Evolutionary conservation across 164 flowering plant genomes (phyloP), one percentile per base, ranked within the genome.

Genomic region (Vitis amurensis): DNA sequence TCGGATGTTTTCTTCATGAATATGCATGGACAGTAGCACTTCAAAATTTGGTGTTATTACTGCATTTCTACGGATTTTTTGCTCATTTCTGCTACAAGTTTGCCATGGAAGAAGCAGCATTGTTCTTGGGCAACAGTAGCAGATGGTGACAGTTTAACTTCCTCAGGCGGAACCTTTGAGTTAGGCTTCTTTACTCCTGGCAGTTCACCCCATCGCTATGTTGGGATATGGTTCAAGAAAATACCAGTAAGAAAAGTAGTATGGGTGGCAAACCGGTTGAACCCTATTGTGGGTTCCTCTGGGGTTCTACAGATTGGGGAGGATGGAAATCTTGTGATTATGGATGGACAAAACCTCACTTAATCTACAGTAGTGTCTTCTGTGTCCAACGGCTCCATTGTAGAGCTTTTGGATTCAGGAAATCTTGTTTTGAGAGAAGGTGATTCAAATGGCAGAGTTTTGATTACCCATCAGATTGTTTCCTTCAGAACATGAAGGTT

Each of bases 351-450:
- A 10, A 17, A 2, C 23, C 16, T 56, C 23, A n/a, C 55, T 29
- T 66, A 61, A 52, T 55, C 60, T 1, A 14, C 63, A 7, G 48
- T 3, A 3, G 19, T 13, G 9, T 16, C 70, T 11, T 6, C 27
- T 7, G 13, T 12, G 7, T 2, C 53, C 3, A 47, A 30, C n/a
- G 59, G 37, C 19, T 55, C 66, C 12, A 48, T 51, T 13, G 69
- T 69, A 3, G 50, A 53, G 60, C 59, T 76, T 2, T 44, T 71
- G 7, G 75, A 55, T 16, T 29, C 69, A 0, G 74, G 79, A 19
- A 76, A 76, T 29, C 68, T 76, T 27, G 69, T 76, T 27, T 9
- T 76, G 19, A 48, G 68, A 15, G 47, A 57, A 8, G 68, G 15
- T 9, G 9, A 9, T 4, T 13, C 29, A 8, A 12, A 59, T 0